A percentile compares a stretch with the other conserved stretches of the same genome.
Evolutionary conservation across 2,329 filamentous ascomycete genomes (phyloP).

Genomic region (Exophiala bonariae): DNA sequence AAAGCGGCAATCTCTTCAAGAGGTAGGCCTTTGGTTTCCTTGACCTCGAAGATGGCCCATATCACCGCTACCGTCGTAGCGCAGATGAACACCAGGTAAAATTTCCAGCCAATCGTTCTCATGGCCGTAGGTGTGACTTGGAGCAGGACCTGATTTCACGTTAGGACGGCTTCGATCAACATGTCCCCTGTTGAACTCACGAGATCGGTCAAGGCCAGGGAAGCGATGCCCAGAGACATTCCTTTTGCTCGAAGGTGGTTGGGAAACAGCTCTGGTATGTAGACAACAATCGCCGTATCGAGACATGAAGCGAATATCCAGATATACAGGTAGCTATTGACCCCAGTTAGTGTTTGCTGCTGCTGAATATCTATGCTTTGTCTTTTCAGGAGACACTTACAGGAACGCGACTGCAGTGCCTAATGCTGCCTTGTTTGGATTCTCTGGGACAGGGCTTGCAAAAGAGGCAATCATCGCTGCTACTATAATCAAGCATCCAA

Average conservation of each 20-base stretch:
- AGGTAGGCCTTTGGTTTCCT: slow-evolving; percentile 35
- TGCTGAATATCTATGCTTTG: too few relatives aligned
- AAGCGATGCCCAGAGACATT: slow-evolving; percentile 11
- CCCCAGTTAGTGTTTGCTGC: too few relatives aligned
- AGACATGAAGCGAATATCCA: slow-evolving; percentile 3
- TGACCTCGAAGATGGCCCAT: slow-evolving; percentile 12
- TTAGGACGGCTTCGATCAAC: background rate
- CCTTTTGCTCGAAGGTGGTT: slow-evolving; percentile 18
- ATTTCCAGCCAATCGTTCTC: slow-evolving; percentile 35
- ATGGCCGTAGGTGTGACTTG: slow-evolving; percentile 19
- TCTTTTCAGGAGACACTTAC: slow-evolving; percentile 2
- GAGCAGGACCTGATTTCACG: slow-evolving; percentile 4
- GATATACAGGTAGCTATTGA: background rate
- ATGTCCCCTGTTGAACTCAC: background rate
- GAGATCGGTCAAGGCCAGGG: slow-evolving; percentile 15
- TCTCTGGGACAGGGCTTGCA: slow-evolving; percentile 1
- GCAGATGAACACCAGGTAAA: slow-evolving; percentile 31
- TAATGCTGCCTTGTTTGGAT: slow-evolving; percentile 5
- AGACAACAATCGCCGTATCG: slow-evolving; percentile 4
- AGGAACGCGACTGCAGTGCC: slow-evolving; percentile 63
- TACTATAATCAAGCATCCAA: slow-evolving; percentile 1
- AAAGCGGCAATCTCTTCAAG: slow-evolving; percentile 39
- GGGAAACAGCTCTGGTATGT: slow-evolving; percentile 8
- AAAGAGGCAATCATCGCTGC: slow-evolving; percentile 12
- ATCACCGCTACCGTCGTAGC: slow-evolving; percentile 7